A percentile compares a stretch with the other conserved stretches of the same genome.
Evolutionary conservation across 495 filamentous ascomycete species (phyloP).

Genomic region (Entonaema liquescens): DNA sequence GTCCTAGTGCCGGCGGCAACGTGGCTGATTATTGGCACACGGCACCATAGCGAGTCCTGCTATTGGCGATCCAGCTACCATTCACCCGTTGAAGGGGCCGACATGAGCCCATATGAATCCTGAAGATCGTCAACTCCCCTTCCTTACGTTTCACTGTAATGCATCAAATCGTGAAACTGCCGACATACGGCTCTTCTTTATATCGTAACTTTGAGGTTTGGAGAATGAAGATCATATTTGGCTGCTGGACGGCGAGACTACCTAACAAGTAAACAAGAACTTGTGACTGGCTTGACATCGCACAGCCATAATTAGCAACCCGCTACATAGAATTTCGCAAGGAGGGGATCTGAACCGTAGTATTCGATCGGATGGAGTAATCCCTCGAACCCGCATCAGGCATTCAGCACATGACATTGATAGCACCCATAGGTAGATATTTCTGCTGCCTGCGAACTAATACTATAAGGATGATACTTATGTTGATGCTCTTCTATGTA

Average conservation of each 20-base stretch:
- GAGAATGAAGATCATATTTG: constrained; percentile 20
- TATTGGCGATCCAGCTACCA: constrained; percentile 28
- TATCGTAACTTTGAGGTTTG: constrained; percentile 9
- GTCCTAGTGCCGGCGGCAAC: constrained; percentile 33
- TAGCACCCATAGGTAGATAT: not conserved
- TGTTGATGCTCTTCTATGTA: not conserved
- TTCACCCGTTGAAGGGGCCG: constrained; percentile 39
- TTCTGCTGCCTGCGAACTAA: constrained; percentile 3
- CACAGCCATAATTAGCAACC: constrained; percentile 24
- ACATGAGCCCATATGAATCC: constrained; percentile 43
- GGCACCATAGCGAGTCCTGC: constrained; percentile 31
- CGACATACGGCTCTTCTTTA: constrained; percentile 35
- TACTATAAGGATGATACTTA: constrained; percentile 14
- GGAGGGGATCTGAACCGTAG: constrained; percentile 26
- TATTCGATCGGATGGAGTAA: constrained; percentile 29
- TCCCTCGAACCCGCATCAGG: constrained; percentile 37
- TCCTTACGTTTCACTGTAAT: constrained; percentile 35
- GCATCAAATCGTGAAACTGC: constrained; percentile 33
- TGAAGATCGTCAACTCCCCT: constrained; percentile 34
- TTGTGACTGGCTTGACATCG: constrained; percentile 7
- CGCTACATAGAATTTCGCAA: constrained; percentile 24
- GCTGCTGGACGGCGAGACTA: not conserved
- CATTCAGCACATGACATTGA: constrained; percentile 35
- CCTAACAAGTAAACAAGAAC: no score
- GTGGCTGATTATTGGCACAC: constrained; percentile 37